These are phyloP conservation scores for Vinca minor DNA, from an alignment of 257 asterid genomes.

Conservation along the genomic window DNA sequence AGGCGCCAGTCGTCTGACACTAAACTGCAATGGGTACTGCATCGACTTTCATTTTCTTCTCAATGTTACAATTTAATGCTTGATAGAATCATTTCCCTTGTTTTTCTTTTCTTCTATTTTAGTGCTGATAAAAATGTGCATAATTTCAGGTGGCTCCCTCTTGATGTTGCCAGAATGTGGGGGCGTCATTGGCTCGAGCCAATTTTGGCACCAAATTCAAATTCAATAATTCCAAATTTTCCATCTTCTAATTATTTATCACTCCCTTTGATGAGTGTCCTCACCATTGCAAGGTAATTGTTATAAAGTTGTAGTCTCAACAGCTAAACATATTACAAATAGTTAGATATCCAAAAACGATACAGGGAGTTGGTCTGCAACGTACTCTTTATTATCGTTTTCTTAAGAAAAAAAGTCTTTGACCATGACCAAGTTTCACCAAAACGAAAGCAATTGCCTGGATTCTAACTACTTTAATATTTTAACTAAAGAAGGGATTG, in stretches of 20 bases:
- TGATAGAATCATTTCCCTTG: neutral
- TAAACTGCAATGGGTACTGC: conserved; percentile 90
- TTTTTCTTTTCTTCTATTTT: conserved; percentile 1
- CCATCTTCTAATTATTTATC: conserved; percentile 81
- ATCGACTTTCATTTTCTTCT: neutral
- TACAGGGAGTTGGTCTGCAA: neutral
- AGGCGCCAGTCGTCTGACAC: conserved; percentile 82
- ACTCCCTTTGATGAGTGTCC: conserved; percentile 79
- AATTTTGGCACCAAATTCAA: conserved; percentile 61
- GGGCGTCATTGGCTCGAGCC: conserved; percentile 99
- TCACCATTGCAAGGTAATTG: conserved; percentile 81
- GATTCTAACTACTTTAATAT: neutral
- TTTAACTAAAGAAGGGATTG: neutral
- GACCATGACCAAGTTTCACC: neutral
- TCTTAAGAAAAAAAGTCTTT: too few species aligned
- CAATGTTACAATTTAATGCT: conserved; percentile 6
- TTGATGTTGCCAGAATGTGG: conserved; percentile 96
- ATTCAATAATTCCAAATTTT: conserved; percentile 49
- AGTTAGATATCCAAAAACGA: neutral
- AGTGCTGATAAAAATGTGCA: conserved; percentile 4
- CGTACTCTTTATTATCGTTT: too few species aligned
- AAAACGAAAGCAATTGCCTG: neutral
- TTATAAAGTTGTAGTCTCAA: too few species aligned
- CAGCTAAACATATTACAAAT: too few species aligned
- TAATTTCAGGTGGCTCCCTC: conserved; percentile 88